These are phyloP conservation scores for Macrolepiota dolichaula DNA, from an alignment of 768 basidiomycete species.

Conservation along the genomic window DNA sequence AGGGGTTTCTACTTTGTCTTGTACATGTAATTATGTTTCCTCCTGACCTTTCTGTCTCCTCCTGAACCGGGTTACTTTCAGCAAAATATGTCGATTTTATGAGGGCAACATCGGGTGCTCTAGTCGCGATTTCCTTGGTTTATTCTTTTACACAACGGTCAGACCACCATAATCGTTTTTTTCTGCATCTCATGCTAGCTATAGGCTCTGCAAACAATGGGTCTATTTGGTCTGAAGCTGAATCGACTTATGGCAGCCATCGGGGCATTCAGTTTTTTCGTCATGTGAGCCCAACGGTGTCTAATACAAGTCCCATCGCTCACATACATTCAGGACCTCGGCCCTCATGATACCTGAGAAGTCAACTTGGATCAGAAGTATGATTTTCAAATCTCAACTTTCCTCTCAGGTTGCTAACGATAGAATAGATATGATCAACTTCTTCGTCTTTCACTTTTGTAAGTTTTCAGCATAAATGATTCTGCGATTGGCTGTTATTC, in stretches of 20 bases:
- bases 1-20: constrained; percentile 63
- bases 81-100: constrained; percentile 42
- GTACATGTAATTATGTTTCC: constrained; percentile 39
- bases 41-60: constrained; percentile 28
- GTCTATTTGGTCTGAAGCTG: constrained; percentile 66
- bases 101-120: constrained; percentile 27
- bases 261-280: constrained; percentile 52
- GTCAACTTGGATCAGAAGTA: constrained; percentile 32
- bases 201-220: constrained; percentile 60
- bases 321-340: constrained; percentile 26
- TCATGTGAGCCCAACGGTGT: constrained; percentile 33
- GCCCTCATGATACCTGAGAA: constrained; percentile 35
- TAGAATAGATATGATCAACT: constrained; percentile 57
- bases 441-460: constrained; percentile 73
- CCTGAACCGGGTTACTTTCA: constrained; percentile 14
- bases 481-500: constrained; percentile 9
- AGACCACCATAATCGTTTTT: constrained; percentile 7
- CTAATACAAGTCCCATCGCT: background rate
- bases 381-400: constrained; percentile 13
- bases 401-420: background rate
- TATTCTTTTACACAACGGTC: constrained; percentile 48
- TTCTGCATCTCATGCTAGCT: constrained; percentile 1
- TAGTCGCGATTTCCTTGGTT: constrained; percentile 41
- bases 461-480: constrained; percentile 18
- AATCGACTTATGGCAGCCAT: constrained; percentile 64